Evolutionary conservation across 176 grass and related monocot species (phyloP), one percentile per base, ranked within the genome.

Genomic region (Rhynchospora pubera): DNA sequence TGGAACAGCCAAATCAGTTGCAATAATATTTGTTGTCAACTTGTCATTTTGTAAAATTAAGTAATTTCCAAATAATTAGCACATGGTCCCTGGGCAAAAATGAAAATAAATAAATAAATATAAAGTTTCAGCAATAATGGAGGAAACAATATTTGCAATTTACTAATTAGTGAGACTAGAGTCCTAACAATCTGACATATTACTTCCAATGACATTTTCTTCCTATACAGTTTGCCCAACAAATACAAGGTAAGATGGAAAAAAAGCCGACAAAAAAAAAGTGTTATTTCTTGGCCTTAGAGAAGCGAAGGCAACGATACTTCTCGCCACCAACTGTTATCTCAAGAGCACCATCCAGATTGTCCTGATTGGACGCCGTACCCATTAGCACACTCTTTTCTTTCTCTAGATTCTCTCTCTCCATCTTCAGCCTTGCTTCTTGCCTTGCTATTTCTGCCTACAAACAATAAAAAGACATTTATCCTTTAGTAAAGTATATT

Each of bases 301-400:
- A 96, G 70, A 96, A 99, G 30, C 97, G 87, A 44, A 99, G 91
- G 70, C 93, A 99, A 64, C 97, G 84, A 47, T 99, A 99, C 83
- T 99, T 99, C 89, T 99, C 97, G 21, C 97, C 91, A 0, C 89
- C 91, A 30, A 99, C 97, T n/a, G 93, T 99, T 47, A 99, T 99
- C 80, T 99, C 97, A 43, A 99, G 93, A 46, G 97, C 93, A 23
- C 91, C 97, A 28, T 99, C 97, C 48, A 91, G 89, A 86, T 89
- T 95, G 69, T 96, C 97, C 83, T 93, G 93, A 47, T 87, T 96
- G 5, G 93, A 93, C 66, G 91, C 93, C 2, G 93, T 96, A 18
- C 97, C 92, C 92, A 93, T 93, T 47, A 99, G 82, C 8, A 95
- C 93, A 2, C 91, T 95, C 86, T 98, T 98, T 70, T 94, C 92